Evolutionary conservation across 1,139 yeast genomes (phyloP), one percentile per base, ranked within the genome.

Genomic region (Nakaseomyces nivariensis): DNA sequence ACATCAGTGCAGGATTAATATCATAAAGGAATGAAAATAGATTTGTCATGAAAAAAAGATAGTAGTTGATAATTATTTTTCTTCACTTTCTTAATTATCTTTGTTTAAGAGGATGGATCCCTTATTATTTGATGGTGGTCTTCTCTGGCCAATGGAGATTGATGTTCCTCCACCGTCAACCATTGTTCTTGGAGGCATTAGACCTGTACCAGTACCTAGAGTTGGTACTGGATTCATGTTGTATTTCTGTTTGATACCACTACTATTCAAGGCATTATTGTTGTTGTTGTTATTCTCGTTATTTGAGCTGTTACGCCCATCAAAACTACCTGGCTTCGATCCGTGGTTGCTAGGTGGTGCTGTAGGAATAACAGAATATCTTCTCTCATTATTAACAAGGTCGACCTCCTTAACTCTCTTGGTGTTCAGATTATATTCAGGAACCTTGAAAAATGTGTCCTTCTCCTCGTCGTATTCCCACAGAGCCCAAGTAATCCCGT

Each of bases 401-500:
- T 85, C 87, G 33, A 82, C 82, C 60, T 83, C 86, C 57, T 78
- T 76, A 4, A 74, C 76, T 51, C 69, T 74, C 38, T 66, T 71
- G 25, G 72, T 67, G 50, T 70, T 69, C 58, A 81, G 72, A 53
- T 77, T 80, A 40, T 81, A 82, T 9, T 86, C 82, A 49, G 82
- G 80, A 6, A 87, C 83, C 58, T 84, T 79, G 50, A 74, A 77
- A 68, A 90, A 90, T 85, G 88, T 82, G 66, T 89, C 90, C 32
- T 76, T 69, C 6, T 71, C 71, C 58, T 88, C 97, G 59, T 86
- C 85, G 67, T 85, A 90, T 64, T 88, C 95, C 67, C 83, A 90
- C 68, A 89, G 74, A 22, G 87, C 77, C 85, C 95, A 90, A 54
- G 87, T 92, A 3, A 94, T 94, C 5, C 97, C 98, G 66, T 89